A percentile compares a stretch with the other conserved stretches of the same genome.
Evolutionary conservation across 129 eudicot species (phyloP).

Genomic region (Lactuca saligna): DNA sequence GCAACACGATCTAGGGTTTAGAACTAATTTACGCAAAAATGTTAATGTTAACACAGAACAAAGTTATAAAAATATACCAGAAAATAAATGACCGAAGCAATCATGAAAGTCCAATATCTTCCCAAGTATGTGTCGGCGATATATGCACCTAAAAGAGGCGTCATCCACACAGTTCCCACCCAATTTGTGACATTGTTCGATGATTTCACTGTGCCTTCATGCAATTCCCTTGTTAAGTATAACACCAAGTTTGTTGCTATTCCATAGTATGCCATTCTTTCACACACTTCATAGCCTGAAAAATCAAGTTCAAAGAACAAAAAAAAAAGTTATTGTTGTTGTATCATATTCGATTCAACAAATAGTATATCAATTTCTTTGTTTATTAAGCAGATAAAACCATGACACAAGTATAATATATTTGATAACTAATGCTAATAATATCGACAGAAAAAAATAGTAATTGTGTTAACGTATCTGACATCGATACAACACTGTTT

Average conservation of each 20-base stretch:
- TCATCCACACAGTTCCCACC: constrained; percentile 67
- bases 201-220: constrained; percentile 69
- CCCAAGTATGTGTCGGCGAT: constrained; percentile 63
- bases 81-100: constrained; percentile 47
- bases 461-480: too few relatives aligned
- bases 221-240: constrained; percentile 48
- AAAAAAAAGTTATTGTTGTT: background rate
- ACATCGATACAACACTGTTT: too few relatives aligned
- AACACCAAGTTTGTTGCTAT: constrained; percentile 62
- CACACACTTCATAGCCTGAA: constrained; percentile 67
- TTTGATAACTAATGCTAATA: too few relatives aligned
- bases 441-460: too few relatives aligned
- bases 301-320: background rate
- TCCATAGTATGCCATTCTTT: constrained; percentile 69
- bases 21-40: too few relatives aligned
- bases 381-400: too few relatives aligned
- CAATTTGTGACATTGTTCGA: constrained; percentile 75
- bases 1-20: too few relatives aligned
- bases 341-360: too few relatives aligned
- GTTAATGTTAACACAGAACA: too few relatives aligned
- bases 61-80: constrained; percentile 25
- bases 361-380: too few relatives aligned
- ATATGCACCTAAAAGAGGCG: constrained; percentile 74
- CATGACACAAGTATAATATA: too few relatives aligned
- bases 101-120: constrained; percentile 70